A percentile compares a stretch with the other conserved stretches of the same genome.
Conservation (phyloP, 331 rosid genomes). For the Phaseolus coccineus region DNA sequence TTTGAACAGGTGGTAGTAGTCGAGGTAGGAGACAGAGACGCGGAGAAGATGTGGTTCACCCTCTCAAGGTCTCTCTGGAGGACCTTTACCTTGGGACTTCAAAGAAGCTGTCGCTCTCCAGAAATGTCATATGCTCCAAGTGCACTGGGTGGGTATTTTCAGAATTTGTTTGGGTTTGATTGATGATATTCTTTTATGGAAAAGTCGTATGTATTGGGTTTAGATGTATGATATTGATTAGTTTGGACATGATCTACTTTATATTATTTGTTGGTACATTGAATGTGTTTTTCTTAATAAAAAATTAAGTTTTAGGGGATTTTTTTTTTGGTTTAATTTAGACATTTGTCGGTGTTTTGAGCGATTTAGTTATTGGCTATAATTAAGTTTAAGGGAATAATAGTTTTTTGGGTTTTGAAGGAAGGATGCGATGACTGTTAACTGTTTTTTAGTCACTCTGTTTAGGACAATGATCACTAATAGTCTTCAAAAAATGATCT, state of each 20-base stretch:
- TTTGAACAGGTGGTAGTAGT: slow-evolving; percentile 68
- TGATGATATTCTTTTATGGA: neutral
- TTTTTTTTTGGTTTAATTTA: no score
- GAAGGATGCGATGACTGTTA: neutral
- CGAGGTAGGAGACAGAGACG: slow-evolving; percentile 88
- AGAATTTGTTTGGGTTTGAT: slow-evolving; percentile 12
- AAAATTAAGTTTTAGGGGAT: neutral
- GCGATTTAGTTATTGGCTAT: neutral
- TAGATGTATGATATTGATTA: neutral
- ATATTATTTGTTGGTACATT: neutral
- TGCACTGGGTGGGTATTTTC: slow-evolving; percentile 72
- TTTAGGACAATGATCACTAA: neutral
- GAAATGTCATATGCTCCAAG: slow-evolving; percentile 78
- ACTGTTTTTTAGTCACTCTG: neutral
- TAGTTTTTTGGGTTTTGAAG: no score
- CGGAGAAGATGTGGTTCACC: slow-evolving; percentile 85
- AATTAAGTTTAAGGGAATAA: neutral
- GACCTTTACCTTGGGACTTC: slow-evolving; percentile 78
- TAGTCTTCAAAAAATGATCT: neutral
- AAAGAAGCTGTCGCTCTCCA: slow-evolving; percentile 84
- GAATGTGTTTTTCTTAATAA: neutral
- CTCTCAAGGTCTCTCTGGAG: slow-evolving; percentile 84
- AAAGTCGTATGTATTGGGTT: no score
- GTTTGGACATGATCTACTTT: neutral
- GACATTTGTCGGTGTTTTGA: neutral